Conservation (phyloP, 306 rosid genomes). For the Adenanthera pavonina region DNA sequence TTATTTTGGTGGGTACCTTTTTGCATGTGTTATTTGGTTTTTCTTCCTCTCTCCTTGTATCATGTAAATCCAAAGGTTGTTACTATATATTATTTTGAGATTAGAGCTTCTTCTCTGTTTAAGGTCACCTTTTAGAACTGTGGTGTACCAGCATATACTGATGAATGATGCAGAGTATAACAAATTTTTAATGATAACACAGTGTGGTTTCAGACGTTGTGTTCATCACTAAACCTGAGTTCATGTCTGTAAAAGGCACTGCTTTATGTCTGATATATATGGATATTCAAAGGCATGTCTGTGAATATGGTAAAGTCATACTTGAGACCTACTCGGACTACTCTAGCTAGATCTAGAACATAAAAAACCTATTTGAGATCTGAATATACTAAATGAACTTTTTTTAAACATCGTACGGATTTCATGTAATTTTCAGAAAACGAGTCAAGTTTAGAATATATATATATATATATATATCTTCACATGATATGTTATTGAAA, state of each 20-base stretch:
- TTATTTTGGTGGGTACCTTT: background rate
- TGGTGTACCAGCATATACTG: background rate
- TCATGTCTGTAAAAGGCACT: background rate
- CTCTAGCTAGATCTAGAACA: constrained; percentile 1
- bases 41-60: background rate
- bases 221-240: background rate
- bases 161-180: no score
- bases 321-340: background rate
- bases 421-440: background rate
- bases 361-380: background rate
- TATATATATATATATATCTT: no score
- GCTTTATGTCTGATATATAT: background rate
- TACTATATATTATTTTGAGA: no score
- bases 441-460: no score
- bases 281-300: background rate
- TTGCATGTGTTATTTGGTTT: background rate
- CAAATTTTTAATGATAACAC: background rate
- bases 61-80: background rate
- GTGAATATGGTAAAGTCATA: background rate
- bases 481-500: no score
- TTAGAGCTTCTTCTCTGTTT: constrained; percentile 34
- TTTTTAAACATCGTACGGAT: constrained; percentile 5
- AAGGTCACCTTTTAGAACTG: constrained; percentile 45
- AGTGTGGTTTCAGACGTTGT: no score
- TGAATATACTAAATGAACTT: background rate